Evolutionary conservation across 2,329 filamentous ascomycete genomes (phyloP).

Genomic region (Colletotrichum sp.): DNA sequence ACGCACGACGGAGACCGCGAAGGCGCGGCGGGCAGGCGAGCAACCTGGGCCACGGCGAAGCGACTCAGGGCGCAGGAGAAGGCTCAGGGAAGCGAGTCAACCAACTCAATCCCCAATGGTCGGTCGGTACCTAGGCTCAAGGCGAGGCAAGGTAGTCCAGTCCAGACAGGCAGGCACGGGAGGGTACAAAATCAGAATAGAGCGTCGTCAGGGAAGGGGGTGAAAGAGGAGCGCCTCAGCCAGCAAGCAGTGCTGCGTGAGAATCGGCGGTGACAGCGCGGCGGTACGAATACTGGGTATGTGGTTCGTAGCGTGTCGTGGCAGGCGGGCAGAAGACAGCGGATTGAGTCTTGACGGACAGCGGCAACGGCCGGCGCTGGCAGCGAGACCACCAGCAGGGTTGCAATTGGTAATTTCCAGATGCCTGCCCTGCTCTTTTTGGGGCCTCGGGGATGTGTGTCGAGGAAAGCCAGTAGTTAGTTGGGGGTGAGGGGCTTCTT

Average conservation of each 20-base stretch:
- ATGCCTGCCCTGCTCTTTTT: constrained; percentile 15
- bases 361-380: not conserved
- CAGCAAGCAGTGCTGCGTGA: not conserved
- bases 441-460: constrained; percentile 2
- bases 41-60: not conserved
- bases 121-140: not conserved
- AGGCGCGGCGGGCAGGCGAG: not conserved
- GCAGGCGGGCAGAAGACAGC: not conserved
- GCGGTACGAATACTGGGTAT: not conserved
- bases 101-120: not conserved
- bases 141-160: not conserved
- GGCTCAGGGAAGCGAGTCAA: not conserved
- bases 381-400: constrained; percentile 18
- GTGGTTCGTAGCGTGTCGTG: not conserved
- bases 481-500: not conserved
- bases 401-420: constrained; percentile 26
- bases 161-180: not conserved
- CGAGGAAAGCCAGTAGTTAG: not conserved
- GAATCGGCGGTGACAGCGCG: not conserved
- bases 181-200: not conserved
- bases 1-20: not conserved
- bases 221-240: not conserved
- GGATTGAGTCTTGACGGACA: constrained; percentile 1
- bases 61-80: not conserved
- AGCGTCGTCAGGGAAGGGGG: not conserved